Percentiles rank a stretch among this genome's conserved stretches.
These are phyloP conservation scores for Trichoderma sp. DNA, from an alignment of 2,329 filamentous ascomycete species.

Conservation along the genomic window DNA sequence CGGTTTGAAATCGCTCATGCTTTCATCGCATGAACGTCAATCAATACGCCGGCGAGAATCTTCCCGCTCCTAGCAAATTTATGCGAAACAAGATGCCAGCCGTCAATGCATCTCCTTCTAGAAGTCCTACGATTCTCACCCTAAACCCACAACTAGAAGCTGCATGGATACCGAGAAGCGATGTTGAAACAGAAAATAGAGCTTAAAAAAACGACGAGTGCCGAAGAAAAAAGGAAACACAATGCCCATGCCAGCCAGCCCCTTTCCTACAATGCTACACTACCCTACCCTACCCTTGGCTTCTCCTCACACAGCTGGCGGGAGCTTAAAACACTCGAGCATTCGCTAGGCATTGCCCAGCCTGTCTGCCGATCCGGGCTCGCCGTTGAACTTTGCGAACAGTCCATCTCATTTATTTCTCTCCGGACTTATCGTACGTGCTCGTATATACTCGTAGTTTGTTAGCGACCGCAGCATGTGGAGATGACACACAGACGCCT, in stretches of 20 bases:
- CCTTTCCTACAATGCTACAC: background rate
- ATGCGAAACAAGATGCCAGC: background rate
- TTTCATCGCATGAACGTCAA: background rate
- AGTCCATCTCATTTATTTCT: background rate
- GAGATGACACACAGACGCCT: background rate
- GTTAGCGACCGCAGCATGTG: background rate
- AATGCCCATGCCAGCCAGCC: background rate
- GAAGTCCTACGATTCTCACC: background rate
- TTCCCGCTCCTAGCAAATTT: background rate
- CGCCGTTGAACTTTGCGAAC: background rate
- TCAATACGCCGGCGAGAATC: background rate
- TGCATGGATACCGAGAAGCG: background rate
- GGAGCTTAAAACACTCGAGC: background rate
- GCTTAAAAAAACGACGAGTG: background rate
- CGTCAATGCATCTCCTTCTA: background rate
- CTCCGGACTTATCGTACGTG: background rate
- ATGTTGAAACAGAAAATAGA: background rate
- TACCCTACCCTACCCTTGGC: background rate
- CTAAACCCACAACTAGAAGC: background rate
- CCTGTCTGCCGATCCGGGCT: constrained; percentile 2
- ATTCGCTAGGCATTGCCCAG: background rate
- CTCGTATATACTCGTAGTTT: background rate
- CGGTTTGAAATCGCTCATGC: background rate
- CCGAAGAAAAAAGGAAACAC: background rate
- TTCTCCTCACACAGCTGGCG: background rate